Evolutionary conservation across 192 early-diverging fungal genomes (phyloP).

Genomic region (Lunasporangiospora selenospora): DNA sequence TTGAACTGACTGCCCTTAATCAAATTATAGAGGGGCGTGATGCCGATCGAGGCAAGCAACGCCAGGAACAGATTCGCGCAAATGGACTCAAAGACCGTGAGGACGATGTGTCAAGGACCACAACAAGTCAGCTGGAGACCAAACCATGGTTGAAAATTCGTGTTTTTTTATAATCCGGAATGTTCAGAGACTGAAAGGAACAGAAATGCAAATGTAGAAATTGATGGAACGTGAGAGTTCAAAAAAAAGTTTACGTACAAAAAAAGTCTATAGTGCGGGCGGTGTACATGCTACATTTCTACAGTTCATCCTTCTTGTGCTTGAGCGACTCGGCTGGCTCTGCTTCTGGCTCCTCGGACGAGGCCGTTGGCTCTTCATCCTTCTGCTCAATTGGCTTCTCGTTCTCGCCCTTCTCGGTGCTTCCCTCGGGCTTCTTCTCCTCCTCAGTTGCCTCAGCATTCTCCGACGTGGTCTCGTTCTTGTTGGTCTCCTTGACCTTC

Average conservation of each 20-base stretch:
- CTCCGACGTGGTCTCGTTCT: constrained; percentile 34
- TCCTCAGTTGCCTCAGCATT: constrained; percentile 7
- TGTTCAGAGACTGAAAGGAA: not conserved
- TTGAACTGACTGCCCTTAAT: constrained; percentile 36
- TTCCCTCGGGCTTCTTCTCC: not conserved
- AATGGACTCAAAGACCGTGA: constrained; percentile 38
- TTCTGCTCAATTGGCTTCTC: constrained; percentile 17
- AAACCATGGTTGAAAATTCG: constrained; percentile 8
- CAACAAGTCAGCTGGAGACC: constrained; percentile 41
- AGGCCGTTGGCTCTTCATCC: constrained; percentile 5
- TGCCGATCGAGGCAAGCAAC: constrained; percentile 8
- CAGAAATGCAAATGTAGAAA: too few species aligned
- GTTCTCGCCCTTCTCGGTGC: not conserved
- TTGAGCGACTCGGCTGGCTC: constrained; percentile 10
- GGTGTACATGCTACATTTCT: not conserved
- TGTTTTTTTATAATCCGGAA: not conserved
- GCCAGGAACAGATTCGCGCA: constrained; percentile 34
- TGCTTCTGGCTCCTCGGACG: constrained; percentile 5
- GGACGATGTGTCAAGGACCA: constrained; percentile 33
- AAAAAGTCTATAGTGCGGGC: not conserved
- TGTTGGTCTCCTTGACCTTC: constrained; percentile 32
- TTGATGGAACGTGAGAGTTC: constrained; percentile 3
- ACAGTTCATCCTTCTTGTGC: constrained; percentile 45
- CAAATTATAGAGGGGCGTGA: constrained; percentile 27
- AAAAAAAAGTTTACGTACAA: constrained; percentile 1